Conservation (phyloP, 2,329 filamentous ascomycete species). For the Parastagonospora avenae region DNA sequence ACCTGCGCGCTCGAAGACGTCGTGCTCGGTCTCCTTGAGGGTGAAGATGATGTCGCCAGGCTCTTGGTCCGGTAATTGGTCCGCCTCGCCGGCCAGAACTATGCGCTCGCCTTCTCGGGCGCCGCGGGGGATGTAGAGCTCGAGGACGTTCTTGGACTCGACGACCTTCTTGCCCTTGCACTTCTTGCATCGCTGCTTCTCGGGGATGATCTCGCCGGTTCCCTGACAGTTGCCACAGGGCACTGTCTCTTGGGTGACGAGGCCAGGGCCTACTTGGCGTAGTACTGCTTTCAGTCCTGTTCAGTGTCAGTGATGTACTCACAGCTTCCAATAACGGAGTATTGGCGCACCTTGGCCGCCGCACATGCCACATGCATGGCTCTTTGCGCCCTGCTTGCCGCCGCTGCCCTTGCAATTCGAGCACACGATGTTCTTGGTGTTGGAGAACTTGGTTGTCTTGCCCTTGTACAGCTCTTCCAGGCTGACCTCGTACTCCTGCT, state of each 20-base stretch:
- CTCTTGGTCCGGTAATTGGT: slow-evolving; percentile 85
- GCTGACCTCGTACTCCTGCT: slow-evolving; percentile 88
- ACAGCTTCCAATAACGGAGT: neutral
- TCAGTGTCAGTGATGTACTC: slow-evolving; percentile 19
- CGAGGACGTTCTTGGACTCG: slow-evolving; percentile 89
- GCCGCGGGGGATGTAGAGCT: slow-evolving; percentile 93
- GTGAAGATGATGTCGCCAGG: slow-evolving; percentile 94
- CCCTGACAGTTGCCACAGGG: slow-evolving; percentile 84
- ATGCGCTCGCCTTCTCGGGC: slow-evolving; percentile 83
- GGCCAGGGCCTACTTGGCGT: slow-evolving; percentile 81
- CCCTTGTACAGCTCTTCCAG: slow-evolving; percentile 98
- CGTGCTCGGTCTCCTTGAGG: slow-evolving; percentile 79
- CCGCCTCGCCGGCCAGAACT: slow-evolving; percentile 88
- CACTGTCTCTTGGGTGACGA: slow-evolving; percentile 80
- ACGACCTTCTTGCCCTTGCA: slow-evolving; percentile 92
- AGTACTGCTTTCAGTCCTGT: slow-evolving; percentile 73
- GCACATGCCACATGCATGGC: slow-evolving; percentile 81
- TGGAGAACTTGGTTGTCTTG: slow-evolving; percentile 95
- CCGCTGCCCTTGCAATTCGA: slow-evolving; percentile 84
- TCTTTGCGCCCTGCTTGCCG: slow-evolving; percentile 89
- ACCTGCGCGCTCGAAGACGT: slow-evolving; percentile 80
- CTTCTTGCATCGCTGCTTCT: slow-evolving; percentile 98
- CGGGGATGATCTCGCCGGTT: slow-evolving; percentile 84
- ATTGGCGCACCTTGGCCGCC: slow-evolving; percentile 67
- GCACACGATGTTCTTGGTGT: slow-evolving; percentile 92